Conservation (phyloP, 805 yeast species). For the Teunomyces stri region DNA sequence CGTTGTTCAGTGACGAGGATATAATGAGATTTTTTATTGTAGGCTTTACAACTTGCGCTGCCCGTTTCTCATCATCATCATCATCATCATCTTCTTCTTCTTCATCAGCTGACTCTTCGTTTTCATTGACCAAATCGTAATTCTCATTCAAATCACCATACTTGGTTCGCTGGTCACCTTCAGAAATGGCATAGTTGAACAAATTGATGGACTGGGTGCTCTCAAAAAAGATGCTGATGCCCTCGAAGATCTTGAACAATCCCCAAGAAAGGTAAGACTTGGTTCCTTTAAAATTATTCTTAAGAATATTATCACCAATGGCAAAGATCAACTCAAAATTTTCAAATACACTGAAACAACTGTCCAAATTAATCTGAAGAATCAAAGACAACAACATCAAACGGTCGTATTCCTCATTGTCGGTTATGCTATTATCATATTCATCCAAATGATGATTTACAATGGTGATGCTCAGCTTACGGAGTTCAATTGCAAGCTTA, state of each 20-base stretch:
- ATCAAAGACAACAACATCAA: conserved; percentile 35
- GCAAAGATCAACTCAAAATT: conserved; percentile 41
- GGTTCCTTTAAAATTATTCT: conserved; percentile 14
- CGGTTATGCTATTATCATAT: conserved; percentile 26
- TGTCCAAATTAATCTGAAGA: conserved; percentile 38
- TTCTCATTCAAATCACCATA: conserved; percentile 44
- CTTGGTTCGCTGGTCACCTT: conserved; percentile 33
- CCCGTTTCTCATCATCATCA: conserved; percentile 13
- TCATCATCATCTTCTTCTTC: conserved; percentile 12
- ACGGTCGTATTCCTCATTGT: conserved; percentile 22
- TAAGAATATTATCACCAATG: conserved; percentile 35
- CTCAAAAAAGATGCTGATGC: conserved; percentile 37
- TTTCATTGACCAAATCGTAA: conserved; percentile 27
- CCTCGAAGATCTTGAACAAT: conserved; percentile 28
- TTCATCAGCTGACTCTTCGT: conserved; percentile 12
- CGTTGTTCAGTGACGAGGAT: conserved; percentile 2
- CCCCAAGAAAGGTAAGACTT: conserved; percentile 14
- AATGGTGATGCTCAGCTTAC: conserved; percentile 36
- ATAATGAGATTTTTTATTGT: conserved; percentile 16
- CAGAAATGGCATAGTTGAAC: conserved; percentile 43
- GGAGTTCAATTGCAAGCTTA: conserved; percentile 28
- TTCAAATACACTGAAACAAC: conserved; percentile 38
- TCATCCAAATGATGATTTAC: conserved; percentile 41
- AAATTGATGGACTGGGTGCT: conserved; percentile 50
- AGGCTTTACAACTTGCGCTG: conserved; percentile 23